Evolutionary conservation across 345 rosid species (phyloP).

Genomic region (Salix brachista): DNA sequence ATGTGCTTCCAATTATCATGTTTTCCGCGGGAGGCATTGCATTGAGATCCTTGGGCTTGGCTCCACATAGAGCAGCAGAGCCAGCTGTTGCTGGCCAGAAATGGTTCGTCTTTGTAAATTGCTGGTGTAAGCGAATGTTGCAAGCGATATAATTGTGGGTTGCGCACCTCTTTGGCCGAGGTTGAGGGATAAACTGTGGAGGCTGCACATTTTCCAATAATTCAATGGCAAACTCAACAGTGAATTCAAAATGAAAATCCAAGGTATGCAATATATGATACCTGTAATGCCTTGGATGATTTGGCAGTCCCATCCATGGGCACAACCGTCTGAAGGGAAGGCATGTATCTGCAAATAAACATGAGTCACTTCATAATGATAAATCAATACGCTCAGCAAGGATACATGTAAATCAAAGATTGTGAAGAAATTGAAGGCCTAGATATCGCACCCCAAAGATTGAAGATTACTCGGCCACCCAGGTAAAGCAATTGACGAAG

Average conservation of each 20-base stretch:
- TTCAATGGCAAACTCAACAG: slow-evolving; percentile 13
- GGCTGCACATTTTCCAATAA: slow-evolving; percentile 20
- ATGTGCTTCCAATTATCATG: slow-evolving; percentile 21
- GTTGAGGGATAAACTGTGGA: slow-evolving; percentile 29
- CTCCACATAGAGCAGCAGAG: slow-evolving; percentile 19
- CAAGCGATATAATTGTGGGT: slow-evolving; percentile 54
- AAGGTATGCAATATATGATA: slow-evolving; percentile 2
- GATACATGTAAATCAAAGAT: neutral
- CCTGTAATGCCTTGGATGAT: slow-evolving; percentile 38
- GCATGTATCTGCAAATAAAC: slow-evolving; percentile 31
- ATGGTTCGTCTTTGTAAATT: slow-evolving; percentile 35
- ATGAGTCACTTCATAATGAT: neutral
- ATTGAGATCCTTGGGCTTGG: slow-evolving; percentile 26
- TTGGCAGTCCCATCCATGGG: slow-evolving; percentile 29
- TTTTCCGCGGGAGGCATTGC: slow-evolving; percentile 15
- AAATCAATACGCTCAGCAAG: neutral
- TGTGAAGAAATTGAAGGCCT: slow-evolving; percentile 7
- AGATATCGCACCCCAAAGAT: slow-evolving; percentile 38
- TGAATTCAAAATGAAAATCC: neutral
- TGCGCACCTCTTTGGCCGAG: slow-evolving; percentile 51
- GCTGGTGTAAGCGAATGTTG: slow-evolving; percentile 51
- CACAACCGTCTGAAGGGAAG: slow-evolving; percentile 29
- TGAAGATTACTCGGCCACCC: slow-evolving; percentile 36
- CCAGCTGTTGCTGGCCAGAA: slow-evolving; percentile 26
- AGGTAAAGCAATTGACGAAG: slow-evolving; percentile 32